Conservation (phyloP, 176 grass and related monocot species). For the Triticum dicoccoides region DNA sequence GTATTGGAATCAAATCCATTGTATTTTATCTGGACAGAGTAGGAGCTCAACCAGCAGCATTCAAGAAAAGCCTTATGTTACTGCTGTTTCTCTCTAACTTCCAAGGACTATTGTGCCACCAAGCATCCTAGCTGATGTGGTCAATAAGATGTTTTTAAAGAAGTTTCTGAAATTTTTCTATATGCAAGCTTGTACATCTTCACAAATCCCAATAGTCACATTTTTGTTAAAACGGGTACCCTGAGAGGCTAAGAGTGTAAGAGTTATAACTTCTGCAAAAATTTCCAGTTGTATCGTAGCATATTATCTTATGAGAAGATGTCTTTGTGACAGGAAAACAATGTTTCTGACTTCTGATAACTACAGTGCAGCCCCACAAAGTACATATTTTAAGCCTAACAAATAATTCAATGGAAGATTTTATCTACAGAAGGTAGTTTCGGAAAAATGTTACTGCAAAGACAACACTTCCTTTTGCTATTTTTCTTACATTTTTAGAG, state of each 20-base stretch:
- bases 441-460: background rate
- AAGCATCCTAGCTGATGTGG: constrained; percentile 8
- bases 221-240: background rate
- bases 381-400: background rate
- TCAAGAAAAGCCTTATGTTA: background rate
- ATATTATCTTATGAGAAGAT: background rate
- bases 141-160: constrained; percentile 2
- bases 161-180: background rate
- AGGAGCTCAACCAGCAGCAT: background rate
- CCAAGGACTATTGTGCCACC: background rate
- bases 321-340: background rate
- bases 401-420: background rate
- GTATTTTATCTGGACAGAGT: background rate
- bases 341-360: background rate
- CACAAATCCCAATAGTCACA: background rate
- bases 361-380: background rate
- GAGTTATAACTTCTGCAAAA: background rate
- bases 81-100: background rate
- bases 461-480: background rate
- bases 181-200: background rate
- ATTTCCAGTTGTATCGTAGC: background rate
- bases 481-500: constrained; percentile 14
- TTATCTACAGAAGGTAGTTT: background rate
- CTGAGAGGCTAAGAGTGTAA: background rate
- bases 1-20: constrained; percentile 11